These are phyloP conservation scores for Daedaleopsis nitida DNA, from an alignment of 768 basidiomycete genomes.

Conservation along the genomic window DNA sequence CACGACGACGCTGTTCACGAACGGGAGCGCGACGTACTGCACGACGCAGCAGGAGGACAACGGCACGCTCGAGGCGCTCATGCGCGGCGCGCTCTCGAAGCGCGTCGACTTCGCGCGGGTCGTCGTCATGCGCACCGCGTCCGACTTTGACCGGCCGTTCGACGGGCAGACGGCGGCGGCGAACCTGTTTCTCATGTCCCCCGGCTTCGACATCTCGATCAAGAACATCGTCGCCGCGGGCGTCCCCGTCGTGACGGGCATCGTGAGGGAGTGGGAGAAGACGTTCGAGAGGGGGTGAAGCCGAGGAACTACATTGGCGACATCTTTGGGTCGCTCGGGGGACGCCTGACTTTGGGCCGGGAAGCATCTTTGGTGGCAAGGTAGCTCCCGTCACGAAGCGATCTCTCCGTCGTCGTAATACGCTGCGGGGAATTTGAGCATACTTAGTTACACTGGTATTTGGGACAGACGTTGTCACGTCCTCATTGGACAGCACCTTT, in stretches of 20 bases:
- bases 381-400: background rate
- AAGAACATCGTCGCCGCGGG: slow-evolving; percentile 41
- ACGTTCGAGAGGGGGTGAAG: slow-evolving; percentile 35
- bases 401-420: background rate
- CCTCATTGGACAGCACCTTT: too few relatives aligned
- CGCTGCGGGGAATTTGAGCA: too few relatives aligned
- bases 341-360: slow-evolving; percentile 18
- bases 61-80: slow-evolving; percentile 39
- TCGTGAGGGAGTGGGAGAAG: slow-evolving; percentile 37
- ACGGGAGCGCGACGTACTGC: slow-evolving; percentile 35
- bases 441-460: too few relatives aligned
- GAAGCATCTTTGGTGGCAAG: slow-evolving; percentile 7
- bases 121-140: slow-evolving; percentile 40
- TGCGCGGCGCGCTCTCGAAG: slow-evolving; percentile 35
- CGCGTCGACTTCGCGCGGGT: slow-evolving; percentile 40
- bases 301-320: slow-evolving; percentile 35
- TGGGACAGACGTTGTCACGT: too few relatives aligned
- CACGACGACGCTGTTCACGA: slow-evolving; percentile 39
- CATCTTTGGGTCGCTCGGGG: slow-evolving; percentile 30
- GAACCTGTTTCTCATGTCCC: slow-evolving; percentile 33
- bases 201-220: slow-evolving; percentile 36
- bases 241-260: slow-evolving; percentile 38
- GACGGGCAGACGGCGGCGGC: slow-evolving; percentile 26
- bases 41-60: slow-evolving; percentile 45
- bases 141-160: slow-evolving; percentile 35